These are phyloP conservation scores for Lasiosphaeria ovina DNA, from an alignment of 495 filamentous ascomycete species.

Conservation along the genomic window DNA sequence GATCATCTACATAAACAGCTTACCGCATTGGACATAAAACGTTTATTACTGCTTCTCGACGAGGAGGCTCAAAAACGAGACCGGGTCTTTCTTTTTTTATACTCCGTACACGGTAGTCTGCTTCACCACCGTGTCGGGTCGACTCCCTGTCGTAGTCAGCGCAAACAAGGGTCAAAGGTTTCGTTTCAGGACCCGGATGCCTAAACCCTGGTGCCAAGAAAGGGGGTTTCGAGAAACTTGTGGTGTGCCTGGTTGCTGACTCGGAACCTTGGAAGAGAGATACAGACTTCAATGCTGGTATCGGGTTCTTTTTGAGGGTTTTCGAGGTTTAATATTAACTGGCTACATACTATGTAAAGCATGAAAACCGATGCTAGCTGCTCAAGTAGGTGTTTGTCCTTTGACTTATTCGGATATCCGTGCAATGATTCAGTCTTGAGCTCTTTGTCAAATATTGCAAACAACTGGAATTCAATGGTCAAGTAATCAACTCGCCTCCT, in stretches of 20 bases:
- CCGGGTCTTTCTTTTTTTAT: not conserved
- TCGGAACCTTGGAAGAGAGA: not conserved
- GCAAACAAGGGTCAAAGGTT: not conserved
- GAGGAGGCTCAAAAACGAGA: not conserved
- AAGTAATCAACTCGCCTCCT: too few relatives aligned
- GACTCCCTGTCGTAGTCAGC: not conserved
- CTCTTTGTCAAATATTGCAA: too few relatives aligned
- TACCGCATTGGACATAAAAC: too few relatives aligned
- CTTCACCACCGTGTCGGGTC: constrained; percentile 1
- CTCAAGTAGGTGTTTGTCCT: too few relatives aligned
- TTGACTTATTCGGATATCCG: too few relatives aligned
- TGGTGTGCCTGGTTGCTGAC: not conserved
- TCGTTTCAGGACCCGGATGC: not conserved
- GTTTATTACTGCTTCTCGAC: not conserved
- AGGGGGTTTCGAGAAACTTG: not conserved
- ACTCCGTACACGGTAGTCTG: not conserved
- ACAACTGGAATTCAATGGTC: too few relatives aligned
- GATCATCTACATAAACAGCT: too few relatives aligned
- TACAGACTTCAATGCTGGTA: not conserved
- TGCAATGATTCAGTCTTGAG: too few relatives aligned
- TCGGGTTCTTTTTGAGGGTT: not conserved
- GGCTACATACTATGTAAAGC: too few relatives aligned
- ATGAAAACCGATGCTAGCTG: too few relatives aligned
- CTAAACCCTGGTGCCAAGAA: not conserved
- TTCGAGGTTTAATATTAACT: not conserved